These are phyloP conservation scores for Gossypium ekmanianum DNA, from an alignment of 345 rosid genomes.

Conservation along the genomic window DNA sequence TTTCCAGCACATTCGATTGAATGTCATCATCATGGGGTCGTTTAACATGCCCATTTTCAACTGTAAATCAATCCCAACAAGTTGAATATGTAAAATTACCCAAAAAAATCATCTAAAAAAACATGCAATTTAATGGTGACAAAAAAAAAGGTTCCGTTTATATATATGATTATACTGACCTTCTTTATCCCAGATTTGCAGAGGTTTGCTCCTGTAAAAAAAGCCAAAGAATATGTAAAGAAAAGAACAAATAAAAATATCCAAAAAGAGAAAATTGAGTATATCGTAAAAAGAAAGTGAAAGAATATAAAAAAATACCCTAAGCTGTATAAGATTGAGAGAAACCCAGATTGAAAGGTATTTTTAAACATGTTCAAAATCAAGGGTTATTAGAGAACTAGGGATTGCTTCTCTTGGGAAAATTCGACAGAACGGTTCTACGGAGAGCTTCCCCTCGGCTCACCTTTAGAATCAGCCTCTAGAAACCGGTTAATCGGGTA, in stretches of 20 bases:
- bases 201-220: slow-evolving; percentile 61
- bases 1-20: slow-evolving; percentile 87
- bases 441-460: no score
- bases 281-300: background rate
- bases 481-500: no score
- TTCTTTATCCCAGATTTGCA: slow-evolving; percentile 89
- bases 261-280: background rate
- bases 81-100: background rate
- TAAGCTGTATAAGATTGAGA: slow-evolving; percentile 75
- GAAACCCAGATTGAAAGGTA: slow-evolving; percentile 83
- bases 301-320: slow-evolving; percentile 37
- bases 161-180: slow-evolving; percentile 31
- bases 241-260: background rate
- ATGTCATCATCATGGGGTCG: slow-evolving; percentile 86
- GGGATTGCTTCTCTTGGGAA: no score
- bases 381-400: background rate
- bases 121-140: background rate
- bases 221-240: background rate
- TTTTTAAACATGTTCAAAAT: slow-evolving; percentile 58
- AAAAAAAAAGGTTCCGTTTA: background rate
- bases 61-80: slow-evolving; percentile 36
- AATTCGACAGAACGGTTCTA: no score
- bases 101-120: background rate
- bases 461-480: no score
- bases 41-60: slow-evolving; percentile 77